These are phyloP conservation scores for Mycena epipterygia DNA, from an alignment of 768 basidiomycete genomes.

Conservation along the genomic window DNA sequence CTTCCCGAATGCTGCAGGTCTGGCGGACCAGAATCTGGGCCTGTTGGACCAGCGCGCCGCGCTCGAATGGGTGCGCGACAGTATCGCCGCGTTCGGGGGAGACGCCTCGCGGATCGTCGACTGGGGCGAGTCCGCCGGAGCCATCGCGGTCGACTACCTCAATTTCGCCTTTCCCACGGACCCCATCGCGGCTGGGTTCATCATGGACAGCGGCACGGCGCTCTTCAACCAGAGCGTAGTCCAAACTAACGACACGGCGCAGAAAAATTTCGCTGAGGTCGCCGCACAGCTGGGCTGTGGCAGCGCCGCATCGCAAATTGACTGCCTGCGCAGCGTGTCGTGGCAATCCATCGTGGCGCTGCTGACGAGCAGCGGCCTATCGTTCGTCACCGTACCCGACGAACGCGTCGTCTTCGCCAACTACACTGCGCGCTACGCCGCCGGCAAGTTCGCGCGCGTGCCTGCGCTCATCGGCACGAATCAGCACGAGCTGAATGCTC, in stretches of 20 bases:
- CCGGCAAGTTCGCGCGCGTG: neutral
- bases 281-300: neutral
- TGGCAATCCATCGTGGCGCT: neutral
- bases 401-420: neutral
- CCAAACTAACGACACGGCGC: neutral
- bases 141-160: neutral
- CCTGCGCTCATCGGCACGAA: neutral
- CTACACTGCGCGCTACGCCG: neutral
- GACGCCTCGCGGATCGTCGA: neutral
- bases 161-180: neutral
- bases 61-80: neutral
- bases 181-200: neutral
- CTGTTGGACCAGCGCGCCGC: constrained; percentile 6
- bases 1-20: constrained; percentile 3
- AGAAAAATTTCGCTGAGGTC: neutral
- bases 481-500: neutral
- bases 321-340: neutral
- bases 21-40: neutral
- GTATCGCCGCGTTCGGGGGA: neutral
- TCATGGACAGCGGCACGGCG: neutral
- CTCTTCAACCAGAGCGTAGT: neutral
- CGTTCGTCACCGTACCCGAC: neutral
- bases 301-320: neutral
- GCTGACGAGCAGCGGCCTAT: neutral
- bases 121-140: constrained; percentile 1